These are phyloP conservation scores for Penicillium sp. DNA, from an alignment of 2,329 filamentous ascomycete species.

Conservation along the genomic window DNA sequence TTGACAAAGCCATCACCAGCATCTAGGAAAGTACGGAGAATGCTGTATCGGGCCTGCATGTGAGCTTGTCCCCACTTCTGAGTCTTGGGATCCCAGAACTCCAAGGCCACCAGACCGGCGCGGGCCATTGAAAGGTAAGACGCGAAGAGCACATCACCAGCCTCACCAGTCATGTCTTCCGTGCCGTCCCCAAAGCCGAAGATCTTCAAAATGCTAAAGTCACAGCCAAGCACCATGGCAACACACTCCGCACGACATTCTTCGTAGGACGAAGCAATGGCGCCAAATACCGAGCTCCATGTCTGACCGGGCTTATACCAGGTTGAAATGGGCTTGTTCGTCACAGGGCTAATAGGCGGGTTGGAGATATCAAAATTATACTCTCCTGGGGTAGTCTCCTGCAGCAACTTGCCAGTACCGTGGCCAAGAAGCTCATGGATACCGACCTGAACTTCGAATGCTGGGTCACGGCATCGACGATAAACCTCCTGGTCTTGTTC, in stretches of 20 bases:
- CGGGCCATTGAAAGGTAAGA: conserved; percentile 92
- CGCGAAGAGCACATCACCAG: conserved; percentile 82
- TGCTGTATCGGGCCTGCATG: conserved; percentile 87
- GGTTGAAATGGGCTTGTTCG: conserved; percentile 70
- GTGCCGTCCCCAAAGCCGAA: conserved; percentile 85
- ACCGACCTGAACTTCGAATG: conserved; percentile 94
- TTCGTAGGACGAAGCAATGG: conserved; percentile 84
- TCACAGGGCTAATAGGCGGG: conserved; percentile 78
- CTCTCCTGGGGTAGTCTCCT: conserved; percentile 76
- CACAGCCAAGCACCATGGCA: conserved; percentile 85
- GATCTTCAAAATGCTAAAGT: conserved; percentile 83
- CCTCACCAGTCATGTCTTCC: conserved; percentile 68
- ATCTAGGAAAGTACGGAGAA: conserved; percentile 71
- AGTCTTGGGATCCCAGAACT: conserved; percentile 91
- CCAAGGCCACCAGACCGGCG: conserved; percentile 81
- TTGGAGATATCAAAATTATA: conserved; percentile 87
- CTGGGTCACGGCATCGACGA: conserved; percentile 76
- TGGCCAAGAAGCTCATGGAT: conserved; percentile 88
- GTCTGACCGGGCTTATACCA: conserved; percentile 97
- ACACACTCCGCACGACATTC: conserved; percentile 94
- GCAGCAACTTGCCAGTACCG: conserved; percentile 88
- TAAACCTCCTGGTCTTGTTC: conserved; percentile 75
- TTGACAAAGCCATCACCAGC: conserved; percentile 85
- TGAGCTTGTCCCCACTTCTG: conserved; percentile 91
- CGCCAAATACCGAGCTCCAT: conserved; percentile 89